Base-by-base conservation (phyloP, 495 filamentous ascomycete species). In the Mytilinidion resinicola region DNA sequence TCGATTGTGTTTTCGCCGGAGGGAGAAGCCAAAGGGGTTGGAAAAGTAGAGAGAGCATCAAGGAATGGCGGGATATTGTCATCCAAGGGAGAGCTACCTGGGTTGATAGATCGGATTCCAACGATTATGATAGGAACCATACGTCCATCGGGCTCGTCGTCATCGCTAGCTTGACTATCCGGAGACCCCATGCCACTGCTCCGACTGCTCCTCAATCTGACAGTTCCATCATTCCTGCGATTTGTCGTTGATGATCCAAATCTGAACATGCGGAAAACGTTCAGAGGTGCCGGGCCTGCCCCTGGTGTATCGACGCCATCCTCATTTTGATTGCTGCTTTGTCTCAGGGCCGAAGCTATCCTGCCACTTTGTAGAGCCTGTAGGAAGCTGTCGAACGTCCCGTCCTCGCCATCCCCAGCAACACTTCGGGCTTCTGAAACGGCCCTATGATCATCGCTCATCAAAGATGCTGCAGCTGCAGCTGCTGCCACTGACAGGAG, bases 101-200 rank as follows among this genome's bases (percentile, higher is more conserved):
- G 76, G 15, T 80, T 80, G 38, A 88, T 84, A 10, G 85, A 87
- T 34, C 85, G 77, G 41, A 90, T 87, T 9, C 87, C 86, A 44
- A 90, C 86, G 41, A 89, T 80, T 34, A 87, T 84, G 52, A 87
- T 75, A 8, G 84, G 85, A 14, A 87, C 82, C 59, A 81, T 84
- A 14, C 84, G 77, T 11, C 79, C 83, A 55, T 86, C 84, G 19
- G 60, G 52, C n/a, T 70, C 75, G 46, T 81, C 80, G 19, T 72
- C 71, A 54, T 70, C 55, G 50, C 75, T 70, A 37, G 76, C 75
- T 42, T 79, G 74, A 46, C 73, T 60, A 55, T 76, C 74, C 21
- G 60, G 51, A 36, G 58, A 21, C 17, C 19, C 53, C 14, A 19
- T 19, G 12, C 55, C 58, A 25, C 60, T 53, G 9, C 39, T 52